Evolutionary conservation across 2,329 filamentous ascomycete species (phyloP).

Genomic region (Fusarium duplospermum): DNA sequence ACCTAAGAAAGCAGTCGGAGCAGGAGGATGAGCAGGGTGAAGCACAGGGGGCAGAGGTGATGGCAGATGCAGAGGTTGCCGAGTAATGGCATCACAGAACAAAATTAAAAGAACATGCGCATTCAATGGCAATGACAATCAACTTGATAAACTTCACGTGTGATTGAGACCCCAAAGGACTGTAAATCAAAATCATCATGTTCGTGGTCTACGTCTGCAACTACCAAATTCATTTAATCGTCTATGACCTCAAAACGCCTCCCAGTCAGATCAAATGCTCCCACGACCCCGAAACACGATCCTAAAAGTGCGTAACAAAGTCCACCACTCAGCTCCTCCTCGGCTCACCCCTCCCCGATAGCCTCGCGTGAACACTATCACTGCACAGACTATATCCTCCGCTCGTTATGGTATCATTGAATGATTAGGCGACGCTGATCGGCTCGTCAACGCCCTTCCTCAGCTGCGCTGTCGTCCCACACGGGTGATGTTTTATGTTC

Average conservation of each 20-base stretch:
- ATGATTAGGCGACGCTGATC: slow-evolving; percentile 40
- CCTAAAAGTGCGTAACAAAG: slow-evolving; percentile 31
- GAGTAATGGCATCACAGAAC: background rate
- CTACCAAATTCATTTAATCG: slow-evolving; percentile 52
- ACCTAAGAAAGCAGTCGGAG: slow-evolving; percentile 57
- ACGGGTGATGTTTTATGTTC: slow-evolving; percentile 12
- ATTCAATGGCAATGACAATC: background rate
- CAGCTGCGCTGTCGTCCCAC: slow-evolving; percentile 22
- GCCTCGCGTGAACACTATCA: slow-evolving; percentile 20
- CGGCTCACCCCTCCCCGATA: slow-evolving; percentile 1
- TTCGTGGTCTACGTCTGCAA: slow-evolving; percentile 49
- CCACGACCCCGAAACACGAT: slow-evolving; percentile 38
- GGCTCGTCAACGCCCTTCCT: slow-evolving; percentile 32
- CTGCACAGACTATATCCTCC: slow-evolving; percentile 21
- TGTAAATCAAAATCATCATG: slow-evolving; percentile 44
- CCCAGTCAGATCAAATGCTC: slow-evolving; percentile 50
- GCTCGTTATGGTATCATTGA: slow-evolving; percentile 45
- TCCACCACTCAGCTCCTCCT: slow-evolving; percentile 24
- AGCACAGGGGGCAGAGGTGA: slow-evolving; percentile 19
- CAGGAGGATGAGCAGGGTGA: slow-evolving; percentile 40
- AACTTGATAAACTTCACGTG: background rate
- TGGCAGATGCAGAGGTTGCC: slow-evolving; percentile 9
- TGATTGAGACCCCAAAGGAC: background rate
- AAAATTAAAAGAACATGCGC: background rate
- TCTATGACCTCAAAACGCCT: slow-evolving; percentile 56